phyloP scores from a whole-genome alignment of 306 rosid genomes.

The Quercus ilex region DNA sequence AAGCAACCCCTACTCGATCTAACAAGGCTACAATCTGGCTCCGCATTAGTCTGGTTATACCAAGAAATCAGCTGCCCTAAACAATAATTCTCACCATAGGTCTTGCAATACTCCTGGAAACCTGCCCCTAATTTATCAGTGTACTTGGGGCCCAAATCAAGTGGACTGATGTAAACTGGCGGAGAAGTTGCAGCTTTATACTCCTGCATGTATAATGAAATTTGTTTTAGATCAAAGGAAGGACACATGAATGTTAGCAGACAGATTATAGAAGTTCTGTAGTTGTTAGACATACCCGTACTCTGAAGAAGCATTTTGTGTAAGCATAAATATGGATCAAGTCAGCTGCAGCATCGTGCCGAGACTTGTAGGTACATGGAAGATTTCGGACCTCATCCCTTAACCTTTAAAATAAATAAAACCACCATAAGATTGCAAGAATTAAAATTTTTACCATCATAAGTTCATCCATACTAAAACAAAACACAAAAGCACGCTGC shows the following conservation, averaged over 20 bases:
- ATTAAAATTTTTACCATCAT: not conserved
- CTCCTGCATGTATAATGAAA: slow-evolving; percentile 48
- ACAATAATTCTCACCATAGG: slow-evolving; percentile 89
- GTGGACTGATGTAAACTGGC: slow-evolving; percentile 97
- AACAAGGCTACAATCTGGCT: slow-evolving; percentile 74
- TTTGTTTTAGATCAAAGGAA: not conserved
- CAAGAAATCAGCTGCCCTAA: slow-evolving; percentile 96
- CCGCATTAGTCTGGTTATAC: slow-evolving; percentile 83
- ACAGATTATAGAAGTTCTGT: slow-evolving; percentile 1
- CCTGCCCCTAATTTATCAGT: slow-evolving; percentile 72
- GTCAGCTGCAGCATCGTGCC: slow-evolving; percentile 99
- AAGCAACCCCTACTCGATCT: slow-evolving; percentile 84
- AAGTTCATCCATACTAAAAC: slow-evolving; percentile 8
- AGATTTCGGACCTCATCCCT: slow-evolving; percentile 93
- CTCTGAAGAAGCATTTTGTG: slow-evolving; percentile 80
- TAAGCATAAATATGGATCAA: slow-evolving; percentile 91
- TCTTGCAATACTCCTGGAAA: slow-evolving; percentile 80
- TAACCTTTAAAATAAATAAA: slow-evolving; percentile 54
- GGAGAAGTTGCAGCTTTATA: slow-evolving; percentile 84
- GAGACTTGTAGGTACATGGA: slow-evolving; percentile 91
- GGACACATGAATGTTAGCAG: not conserved
- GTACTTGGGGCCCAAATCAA: slow-evolving; percentile 95
- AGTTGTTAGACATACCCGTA: slow-evolving; percentile 55
- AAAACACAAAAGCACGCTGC: slow-evolving; percentile 6
- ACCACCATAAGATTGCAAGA: not conserved